Base-by-base conservation (phyloP, 257 asterid species). In the Ligustrum vulgare region DNA sequence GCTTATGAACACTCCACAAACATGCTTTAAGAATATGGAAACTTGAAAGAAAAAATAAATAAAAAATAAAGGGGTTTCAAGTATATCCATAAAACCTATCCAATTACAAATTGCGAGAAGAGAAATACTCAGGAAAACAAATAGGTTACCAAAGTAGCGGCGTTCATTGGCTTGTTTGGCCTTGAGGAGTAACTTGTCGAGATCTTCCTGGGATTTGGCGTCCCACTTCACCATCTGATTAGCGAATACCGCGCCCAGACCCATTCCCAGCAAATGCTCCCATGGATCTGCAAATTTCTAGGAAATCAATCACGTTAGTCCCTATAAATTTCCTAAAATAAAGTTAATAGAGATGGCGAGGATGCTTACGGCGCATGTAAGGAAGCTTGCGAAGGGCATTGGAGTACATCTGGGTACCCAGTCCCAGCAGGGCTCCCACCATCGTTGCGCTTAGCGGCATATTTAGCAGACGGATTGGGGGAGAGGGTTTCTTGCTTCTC, bases 371-470 rank as follows among this genome's bases (percentile, higher is more conserved):
- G 90, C 98, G 98, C 99, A 91, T 93, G 87, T 91, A 89, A 49
- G 99, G 99, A 64, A 95, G 99, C 83, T 95, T 95, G 62, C 99
- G 94, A 41, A 95, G 97, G 79, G 98, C 98, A 72, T 95, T 95
- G 41, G 99, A 95, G 88, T 93, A 93, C 98, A 95, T 83, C 89
- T 95, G 98, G 75, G 98, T 93, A 54, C 94, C 86, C 80, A 93
- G 49, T 54, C 99, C 99, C 86, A 95, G 75, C 3, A 90, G 83
- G 77, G 94, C 96, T 78, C 99, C 99, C 31, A 89, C 80, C 85
- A 88, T 49, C 66, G 98, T 95, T 72, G 99, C 99, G 76, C 85
- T 89, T 63, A 88, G 75, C 88, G 94, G 90, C 99, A 94, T 94
- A 13, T 45, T 45, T 45, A 9, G 15, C 45, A 39, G 45, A 39